Percentiles rank a stretch among this genome's conserved stretches.
phyloP scores from a whole-genome alignment of 148 eudicot species.

The Rhododendron molle region DNA sequence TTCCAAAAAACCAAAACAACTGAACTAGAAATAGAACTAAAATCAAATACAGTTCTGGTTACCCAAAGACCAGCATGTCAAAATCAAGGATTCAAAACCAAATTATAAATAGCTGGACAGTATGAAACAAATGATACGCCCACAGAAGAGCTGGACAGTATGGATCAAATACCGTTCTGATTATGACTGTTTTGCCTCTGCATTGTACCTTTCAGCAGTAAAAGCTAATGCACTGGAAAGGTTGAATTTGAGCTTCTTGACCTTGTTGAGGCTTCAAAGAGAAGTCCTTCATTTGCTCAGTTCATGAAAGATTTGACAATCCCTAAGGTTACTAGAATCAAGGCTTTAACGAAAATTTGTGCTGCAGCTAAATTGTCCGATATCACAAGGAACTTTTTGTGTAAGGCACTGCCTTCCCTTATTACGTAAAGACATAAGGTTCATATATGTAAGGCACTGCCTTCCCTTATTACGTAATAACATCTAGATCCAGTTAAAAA shows the following conservation, averaged over 20 bases:
- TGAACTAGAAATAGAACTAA: too few relatives aligned
- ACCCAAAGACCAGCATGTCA: too few relatives aligned
- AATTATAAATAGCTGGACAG: too few relatives aligned
- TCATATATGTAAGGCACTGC: too few relatives aligned
- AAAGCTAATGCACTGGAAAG: slow-evolving; percentile 58
- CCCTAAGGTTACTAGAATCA: slow-evolving; percentile 47
- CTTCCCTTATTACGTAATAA: not conserved
- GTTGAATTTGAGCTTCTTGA: slow-evolving; percentile 66
- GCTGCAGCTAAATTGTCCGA: slow-evolving; percentile 63
- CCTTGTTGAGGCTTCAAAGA: slow-evolving; percentile 61
- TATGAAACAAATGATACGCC: too few relatives aligned
- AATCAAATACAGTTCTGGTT: too few relatives aligned
- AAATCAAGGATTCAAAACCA: too few relatives aligned
- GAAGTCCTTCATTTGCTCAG: slow-evolving; percentile 52
- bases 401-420: slow-evolving; percentile 28
- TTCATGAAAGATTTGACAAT: slow-evolving; percentile 74
- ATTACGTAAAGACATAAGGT: not conserved
- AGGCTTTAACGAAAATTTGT: slow-evolving; percentile 54
- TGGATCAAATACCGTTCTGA: too few relatives aligned
- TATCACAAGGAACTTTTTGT: slow-evolving; percentile 64
- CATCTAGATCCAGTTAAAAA: not conserved
- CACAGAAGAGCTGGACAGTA: too few relatives aligned
- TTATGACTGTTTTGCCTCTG: slow-evolving; percentile 40
- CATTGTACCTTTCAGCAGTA: slow-evolving; percentile 64
- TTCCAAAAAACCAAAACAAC: too few relatives aligned